Evolutionary conservation across 192 early-diverging fungal species (phyloP).

Genomic region (Rhizophagus sp.): DNA sequence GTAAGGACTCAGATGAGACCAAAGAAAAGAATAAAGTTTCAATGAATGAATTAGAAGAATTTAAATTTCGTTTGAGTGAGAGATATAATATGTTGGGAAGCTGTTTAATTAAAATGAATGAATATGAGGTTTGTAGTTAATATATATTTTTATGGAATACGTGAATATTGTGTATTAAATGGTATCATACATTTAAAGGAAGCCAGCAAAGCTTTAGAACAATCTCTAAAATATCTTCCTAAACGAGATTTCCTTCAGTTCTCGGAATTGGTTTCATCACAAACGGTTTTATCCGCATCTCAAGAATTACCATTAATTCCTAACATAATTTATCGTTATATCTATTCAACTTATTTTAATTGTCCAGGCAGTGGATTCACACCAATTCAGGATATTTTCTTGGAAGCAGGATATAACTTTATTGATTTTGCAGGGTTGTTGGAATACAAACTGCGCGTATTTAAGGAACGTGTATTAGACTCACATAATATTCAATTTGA

Average conservation of each 20-base stretch:
- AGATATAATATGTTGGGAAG: conserved; percentile 48
- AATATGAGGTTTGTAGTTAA: conserved; percentile 34
- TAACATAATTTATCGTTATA: conserved; percentile 31
- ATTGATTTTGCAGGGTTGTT: conserved; percentile 27
- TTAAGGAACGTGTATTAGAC: conserved; percentile 19
- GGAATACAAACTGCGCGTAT: conserved; percentile 24
- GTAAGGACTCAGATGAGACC: no score
- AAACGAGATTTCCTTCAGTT: conserved; percentile 12
- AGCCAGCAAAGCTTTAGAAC: conserved; percentile 2
- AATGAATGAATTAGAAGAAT: conserved; percentile 21
- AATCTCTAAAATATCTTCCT: conserved; percentile 20
- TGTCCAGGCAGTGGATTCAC: neutral
- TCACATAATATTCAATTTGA: conserved; percentile 6
- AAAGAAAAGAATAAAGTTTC: neutral
- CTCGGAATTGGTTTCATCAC: neutral
- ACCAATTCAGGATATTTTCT: conserved; percentile 16
- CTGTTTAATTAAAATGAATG: conserved; percentile 37
- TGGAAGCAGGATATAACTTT: neutral
- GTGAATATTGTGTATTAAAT: neutral
- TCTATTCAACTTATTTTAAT: conserved; percentile 16
- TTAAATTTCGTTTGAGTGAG: conserved; percentile 41
- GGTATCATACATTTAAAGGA: neutral
- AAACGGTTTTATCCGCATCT: conserved; percentile 12
- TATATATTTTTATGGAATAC: neutral
- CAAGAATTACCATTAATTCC: conserved; percentile 14